Evolutionary conservation across 208 protist genomes (phyloP), one percentile per base, ranked within the genome.

Genomic region (Trypanosoma caninum): DNA sequence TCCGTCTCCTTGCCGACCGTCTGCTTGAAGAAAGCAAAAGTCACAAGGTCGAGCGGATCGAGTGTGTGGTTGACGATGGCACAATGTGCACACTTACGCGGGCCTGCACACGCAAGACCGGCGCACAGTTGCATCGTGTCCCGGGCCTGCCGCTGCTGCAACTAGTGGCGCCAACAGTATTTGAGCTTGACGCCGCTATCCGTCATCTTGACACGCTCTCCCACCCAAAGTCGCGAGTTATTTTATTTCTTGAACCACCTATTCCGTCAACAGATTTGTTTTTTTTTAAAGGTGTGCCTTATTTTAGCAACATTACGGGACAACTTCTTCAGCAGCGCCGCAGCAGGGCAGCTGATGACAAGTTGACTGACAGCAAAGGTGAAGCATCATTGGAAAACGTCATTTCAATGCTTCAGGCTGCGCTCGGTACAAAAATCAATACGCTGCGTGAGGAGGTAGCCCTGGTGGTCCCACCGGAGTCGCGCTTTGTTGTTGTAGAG

Each of bases 271-370:
- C 50, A 16, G 64, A 78, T 5, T 47, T 89, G 0, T 76, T 94
- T 41, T 90, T 89, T 56, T 38, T 88, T 20, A 74, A 89, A 55
- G 88, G 88, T 11, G 68, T 80, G 28, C 74, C 88, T 0, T 94
- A 91, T 68, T 52, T 57, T 8, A 65, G 68, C 20, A 22, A 74
- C 41, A 47, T 82, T 9, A 59, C 52, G 4, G 53, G 69, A 8
- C 47, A 56, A 13, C 38, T 82, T 35, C 55, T 69, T 16, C 40
- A 56, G 16, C 68, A 71, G 20, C 63, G 57, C n/a, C 79, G 72
- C 11, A 57, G 11, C 56, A 70, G 31, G 25, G 40, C 28, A 25
- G 18, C 18, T 16, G 42, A 47, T 47, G 42, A 2, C 42, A 11
- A 1, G 13, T 47, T 20, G 34, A 11, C 33, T 11, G 35, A 61